Percentiles rank a stretch among this genome's conserved stretches.
Evolutionary conservation across 108 stramenopile species (phyloP).

Genomic region (Skeletonema grethae): DNA sequence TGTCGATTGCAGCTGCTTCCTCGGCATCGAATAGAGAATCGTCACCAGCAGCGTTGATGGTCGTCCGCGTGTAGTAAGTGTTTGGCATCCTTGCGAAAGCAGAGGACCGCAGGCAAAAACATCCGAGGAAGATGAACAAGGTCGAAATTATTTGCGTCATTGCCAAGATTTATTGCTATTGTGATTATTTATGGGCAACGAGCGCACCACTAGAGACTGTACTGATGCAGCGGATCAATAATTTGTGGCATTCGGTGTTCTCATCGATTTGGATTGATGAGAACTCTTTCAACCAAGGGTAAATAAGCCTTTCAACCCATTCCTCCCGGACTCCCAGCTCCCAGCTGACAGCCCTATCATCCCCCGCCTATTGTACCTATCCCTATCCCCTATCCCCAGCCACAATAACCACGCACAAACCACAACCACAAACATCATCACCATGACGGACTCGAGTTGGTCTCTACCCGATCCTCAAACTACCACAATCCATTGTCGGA

Average conservation of each 20-base stretch:
- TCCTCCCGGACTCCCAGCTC: no score
- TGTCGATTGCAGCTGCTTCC: conserved; percentile 42
- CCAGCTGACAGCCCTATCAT: no score
- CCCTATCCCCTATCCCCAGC: no score
- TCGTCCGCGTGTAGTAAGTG: background rate
- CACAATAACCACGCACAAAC: no score
- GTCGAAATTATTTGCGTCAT: background rate
- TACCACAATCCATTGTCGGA: conserved; percentile 11
- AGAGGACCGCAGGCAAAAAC: background rate
- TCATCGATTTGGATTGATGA: background rate
- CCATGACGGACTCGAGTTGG: background rate
- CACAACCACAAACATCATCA: background rate
- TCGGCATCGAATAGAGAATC: conserved; percentile 38
- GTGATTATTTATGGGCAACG: background rate
- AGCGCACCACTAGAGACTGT: no score
- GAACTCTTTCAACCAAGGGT: no score
- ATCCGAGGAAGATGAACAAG: background rate
- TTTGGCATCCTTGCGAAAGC: background rate
- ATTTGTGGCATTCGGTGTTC: background rate
- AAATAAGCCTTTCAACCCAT: no score
- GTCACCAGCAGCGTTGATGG: background rate
- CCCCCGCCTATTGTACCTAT: no score
- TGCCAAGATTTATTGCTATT: background rate
- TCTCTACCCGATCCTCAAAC: background rate
- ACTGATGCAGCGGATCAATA: no score